These are phyloP conservation scores for Acer negundo DNA, from an alignment of 345 rosid genomes.

Conservation along the genomic window DNA sequence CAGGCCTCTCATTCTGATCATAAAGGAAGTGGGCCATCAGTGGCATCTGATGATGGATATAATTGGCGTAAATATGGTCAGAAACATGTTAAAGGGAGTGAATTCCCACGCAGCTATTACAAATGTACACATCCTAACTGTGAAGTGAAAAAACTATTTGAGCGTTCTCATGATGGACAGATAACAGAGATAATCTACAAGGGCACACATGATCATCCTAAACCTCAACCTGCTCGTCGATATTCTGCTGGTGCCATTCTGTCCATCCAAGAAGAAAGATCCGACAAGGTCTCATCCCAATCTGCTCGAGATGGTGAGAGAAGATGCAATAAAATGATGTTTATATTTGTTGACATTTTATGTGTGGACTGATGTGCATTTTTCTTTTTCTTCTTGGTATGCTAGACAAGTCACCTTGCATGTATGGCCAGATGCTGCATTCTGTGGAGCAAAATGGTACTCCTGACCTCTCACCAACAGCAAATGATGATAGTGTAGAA, in stretches of 20 bases:
- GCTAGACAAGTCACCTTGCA: slow-evolving; percentile 62
- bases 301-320: slow-evolving; percentile 65
- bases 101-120: slow-evolving; percentile 96
- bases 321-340: not conserved
- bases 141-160: slow-evolving; percentile 96
- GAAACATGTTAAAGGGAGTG: slow-evolving; percentile 97
- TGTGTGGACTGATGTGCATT: slow-evolving; percentile 13
- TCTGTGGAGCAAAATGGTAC: slow-evolving; percentile 50
- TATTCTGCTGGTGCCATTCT: slow-evolving; percentile 59
- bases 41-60: slow-evolving; percentile 86
- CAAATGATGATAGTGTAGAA: slow-evolving; percentile 60
- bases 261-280: slow-evolving; percentile 72
- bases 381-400: slow-evolving; percentile 21
- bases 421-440: slow-evolving; percentile 50
- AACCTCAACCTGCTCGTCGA: slow-evolving; percentile 88
- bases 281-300: slow-evolving; percentile 51
- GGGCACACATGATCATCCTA: slow-evolving; percentile 97
- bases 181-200: slow-evolving; percentile 90
- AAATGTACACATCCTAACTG: slow-evolving; percentile 98
- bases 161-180: slow-evolving; percentile 89
- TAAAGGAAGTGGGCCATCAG: slow-evolving; percentile 49
- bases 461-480: slow-evolving; percentile 56
- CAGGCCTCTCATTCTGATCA: slow-evolving; percentile 58
- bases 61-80: slow-evolving; percentile 99
- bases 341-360: slow-evolving; percentile 6